phyloP scores from a whole-genome alignment of 805 yeast genomes.

The Monosporozyma yasuniensis region DNA sequence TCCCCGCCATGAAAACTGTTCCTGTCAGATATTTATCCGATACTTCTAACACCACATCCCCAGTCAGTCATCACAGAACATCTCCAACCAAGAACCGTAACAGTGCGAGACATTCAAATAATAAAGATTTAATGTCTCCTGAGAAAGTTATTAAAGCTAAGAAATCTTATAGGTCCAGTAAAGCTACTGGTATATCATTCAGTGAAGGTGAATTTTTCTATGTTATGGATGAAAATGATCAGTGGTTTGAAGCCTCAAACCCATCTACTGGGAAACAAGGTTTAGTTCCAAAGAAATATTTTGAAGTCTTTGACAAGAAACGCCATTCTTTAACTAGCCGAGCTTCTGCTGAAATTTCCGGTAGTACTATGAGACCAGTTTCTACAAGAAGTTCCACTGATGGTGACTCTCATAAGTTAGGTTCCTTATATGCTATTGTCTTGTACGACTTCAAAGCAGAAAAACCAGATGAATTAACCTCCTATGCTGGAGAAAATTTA shows the following conservation, averaged over 20 bases:
- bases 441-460: constrained; percentile 78
- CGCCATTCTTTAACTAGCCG: constrained; percentile 30
- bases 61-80: constrained; percentile 3
- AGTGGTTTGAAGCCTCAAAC: constrained; percentile 84
- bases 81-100: constrained; percentile 5
- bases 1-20: constrained; percentile 21
- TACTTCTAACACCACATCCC: constrained; percentile 4
- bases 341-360: not conserved
- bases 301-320: constrained; percentile 66
- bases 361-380: not conserved
- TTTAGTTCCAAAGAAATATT: constrained; percentile 77
- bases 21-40: constrained; percentile 14
- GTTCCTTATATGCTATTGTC: constrained; percentile 72
- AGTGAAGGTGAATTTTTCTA: constrained; percentile 81
- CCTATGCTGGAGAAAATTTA: constrained; percentile 76
- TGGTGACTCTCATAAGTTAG: constrained; percentile 14
- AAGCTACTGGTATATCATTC: constrained; percentile 73
- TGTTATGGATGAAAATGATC: constrained; percentile 54
- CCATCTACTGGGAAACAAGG: constrained; percentile 74
- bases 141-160: constrained; percentile 78
- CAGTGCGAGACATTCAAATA: constrained; percentile 2
- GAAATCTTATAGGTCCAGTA: constrained; percentile 67
- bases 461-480: constrained; percentile 73
- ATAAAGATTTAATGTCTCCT: constrained; percentile 34
- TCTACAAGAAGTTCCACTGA: constrained; percentile 9